Conservation (phyloP, 495 filamentous ascomycete genomes). For the Penicillium samsonianum region DNA sequence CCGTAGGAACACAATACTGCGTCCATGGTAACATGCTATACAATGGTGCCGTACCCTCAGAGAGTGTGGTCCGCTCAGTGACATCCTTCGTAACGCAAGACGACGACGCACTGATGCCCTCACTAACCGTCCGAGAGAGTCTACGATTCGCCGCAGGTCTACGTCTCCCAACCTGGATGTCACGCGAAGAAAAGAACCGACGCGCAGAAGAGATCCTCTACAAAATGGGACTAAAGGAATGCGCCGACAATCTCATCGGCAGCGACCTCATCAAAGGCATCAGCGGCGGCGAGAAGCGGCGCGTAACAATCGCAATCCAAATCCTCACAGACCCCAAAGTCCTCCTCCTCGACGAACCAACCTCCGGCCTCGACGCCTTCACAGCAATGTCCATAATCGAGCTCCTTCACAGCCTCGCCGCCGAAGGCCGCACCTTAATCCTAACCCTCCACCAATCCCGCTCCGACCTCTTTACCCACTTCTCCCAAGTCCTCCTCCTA, state of each 20-base stretch:
- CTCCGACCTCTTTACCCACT: slow-evolving; percentile 68
- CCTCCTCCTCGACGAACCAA: slow-evolving; percentile 72
- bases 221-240: slow-evolving; percentile 76
- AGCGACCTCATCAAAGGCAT: slow-evolving; percentile 72
- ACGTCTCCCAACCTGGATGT: slow-evolving; percentile 67
- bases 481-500: slow-evolving; percentile 69
- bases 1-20: slow-evolving; percentile 54
- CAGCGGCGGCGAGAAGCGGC: slow-evolving; percentile 73
- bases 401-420: slow-evolving; percentile 64
- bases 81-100: slow-evolving; percentile 77
- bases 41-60: slow-evolving; percentile 65
- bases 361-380: slow-evolving; percentile 74
- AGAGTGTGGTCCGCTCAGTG: slow-evolving; percentile 64
- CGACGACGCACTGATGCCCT: slow-evolving; percentile 71
- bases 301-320: slow-evolving; percentile 74
- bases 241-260: slow-evolving; percentile 72
- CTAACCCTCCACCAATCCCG: slow-evolving; percentile 76
- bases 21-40: slow-evolving; percentile 61
- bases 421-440: slow-evolving; percentile 72
- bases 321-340: slow-evolving; percentile 72
- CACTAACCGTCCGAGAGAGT: slow-evolving; percentile 73
- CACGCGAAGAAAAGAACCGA: slow-evolving; percentile 59
- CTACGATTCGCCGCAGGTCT: slow-evolving; percentile 67
- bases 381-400: slow-evolving; percentile 74
- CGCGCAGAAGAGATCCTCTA: slow-evolving; percentile 69